Evolutionary conservation across 2,329 filamentous ascomycete genomes (phyloP).

Genomic region (Passalora sequoiae): DNA sequence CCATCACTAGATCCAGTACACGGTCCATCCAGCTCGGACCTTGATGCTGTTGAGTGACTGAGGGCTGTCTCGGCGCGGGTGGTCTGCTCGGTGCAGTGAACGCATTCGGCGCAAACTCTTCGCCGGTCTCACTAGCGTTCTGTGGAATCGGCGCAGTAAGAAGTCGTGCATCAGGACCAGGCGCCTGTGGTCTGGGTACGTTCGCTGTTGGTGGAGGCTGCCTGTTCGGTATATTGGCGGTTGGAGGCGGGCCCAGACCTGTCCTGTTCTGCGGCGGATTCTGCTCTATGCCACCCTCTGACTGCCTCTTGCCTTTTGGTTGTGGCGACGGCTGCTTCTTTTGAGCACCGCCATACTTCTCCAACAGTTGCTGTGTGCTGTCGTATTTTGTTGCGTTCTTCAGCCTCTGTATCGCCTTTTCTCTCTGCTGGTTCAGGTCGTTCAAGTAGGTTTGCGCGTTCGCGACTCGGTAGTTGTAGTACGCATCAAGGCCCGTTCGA

Average conservation of each 20-base stretch:
- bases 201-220: constrained; percentile 22
- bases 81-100: constrained; percentile 38
- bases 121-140: constrained; percentile 33
- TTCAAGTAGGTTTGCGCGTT: constrained; percentile 65
- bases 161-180: constrained; percentile 6
- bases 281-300: constrained; percentile 13
- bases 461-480: constrained; percentile 77
- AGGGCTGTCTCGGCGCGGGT: constrained; percentile 14
- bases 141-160: constrained; percentile 38
- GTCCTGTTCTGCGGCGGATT: constrained; percentile 46
- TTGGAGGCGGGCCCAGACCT: constrained; percentile 56
- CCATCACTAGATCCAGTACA: constrained; percentile 82
- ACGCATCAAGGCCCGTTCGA: constrained; percentile 60
- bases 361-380: constrained; percentile 83
- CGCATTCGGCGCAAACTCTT: constrained; percentile 72
- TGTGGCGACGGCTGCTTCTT: constrained; percentile 30
- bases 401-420: constrained; percentile 84
- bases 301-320: constrained; percentile 35
- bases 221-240: constrained; percentile 56
- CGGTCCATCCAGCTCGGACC: constrained; percentile 81
- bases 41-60: constrained; percentile 23
- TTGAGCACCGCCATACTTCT: constrained; percentile 80
- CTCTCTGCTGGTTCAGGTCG: constrained; percentile 69
- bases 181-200: constrained; percentile 1
- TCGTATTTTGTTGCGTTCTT: constrained; percentile 96